These are phyloP conservation scores for Hypocreales sp. DNA, from an alignment of 2,329 filamentous ascomycete genomes.

Conservation along the genomic window DNA sequence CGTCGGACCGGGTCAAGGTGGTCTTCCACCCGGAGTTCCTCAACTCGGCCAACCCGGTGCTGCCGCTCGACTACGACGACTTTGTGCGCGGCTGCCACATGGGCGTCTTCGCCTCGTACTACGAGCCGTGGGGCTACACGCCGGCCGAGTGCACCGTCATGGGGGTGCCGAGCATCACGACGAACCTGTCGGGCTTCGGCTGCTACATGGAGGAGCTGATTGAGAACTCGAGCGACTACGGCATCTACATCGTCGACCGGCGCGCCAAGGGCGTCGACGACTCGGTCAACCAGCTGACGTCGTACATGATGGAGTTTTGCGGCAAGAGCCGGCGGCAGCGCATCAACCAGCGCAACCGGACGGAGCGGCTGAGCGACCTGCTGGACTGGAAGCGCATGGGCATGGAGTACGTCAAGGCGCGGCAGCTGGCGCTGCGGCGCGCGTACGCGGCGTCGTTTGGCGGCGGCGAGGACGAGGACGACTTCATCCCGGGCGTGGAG, in stretches of 20 bases:
- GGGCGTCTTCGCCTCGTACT: slow-evolving; percentile 93
- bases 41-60: slow-evolving; percentile 85
- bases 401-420: slow-evolving; percentile 96
- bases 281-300: slow-evolving; percentile 86
- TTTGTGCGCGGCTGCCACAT: slow-evolving; percentile 95
- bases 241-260: slow-evolving; percentile 97
- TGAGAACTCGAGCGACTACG: slow-evolving; percentile 94
- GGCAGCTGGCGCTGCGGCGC: slow-evolving; percentile 78
- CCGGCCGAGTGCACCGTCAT: slow-evolving; percentile 97
- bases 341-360: slow-evolving; percentile 97
- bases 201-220: slow-evolving; percentile 99
- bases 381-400: slow-evolving; percentile 99
- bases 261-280: slow-evolving; percentile 92
- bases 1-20: slow-evolving; percentile 88
- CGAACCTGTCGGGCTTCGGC: slow-evolving; percentile 92
- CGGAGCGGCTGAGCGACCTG: slow-evolving; percentile 84
- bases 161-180: slow-evolving; percentile 97
- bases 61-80: slow-evolving; percentile 94
- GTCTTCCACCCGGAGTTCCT: slow-evolving; percentile 97
- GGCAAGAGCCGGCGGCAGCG: slow-evolving; percentile 88
- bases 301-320: slow-evolving; percentile 81
- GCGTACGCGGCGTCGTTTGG: slow-evolving; percentile 83
- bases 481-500: slow-evolving; percentile 84
- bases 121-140: slow-evolving; percentile 98
- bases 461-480: slow-evolving; percentile 64